Base-by-base conservation (phyloP, 768 basidiomycete genomes). In the Termitomyces sp. region DNA sequence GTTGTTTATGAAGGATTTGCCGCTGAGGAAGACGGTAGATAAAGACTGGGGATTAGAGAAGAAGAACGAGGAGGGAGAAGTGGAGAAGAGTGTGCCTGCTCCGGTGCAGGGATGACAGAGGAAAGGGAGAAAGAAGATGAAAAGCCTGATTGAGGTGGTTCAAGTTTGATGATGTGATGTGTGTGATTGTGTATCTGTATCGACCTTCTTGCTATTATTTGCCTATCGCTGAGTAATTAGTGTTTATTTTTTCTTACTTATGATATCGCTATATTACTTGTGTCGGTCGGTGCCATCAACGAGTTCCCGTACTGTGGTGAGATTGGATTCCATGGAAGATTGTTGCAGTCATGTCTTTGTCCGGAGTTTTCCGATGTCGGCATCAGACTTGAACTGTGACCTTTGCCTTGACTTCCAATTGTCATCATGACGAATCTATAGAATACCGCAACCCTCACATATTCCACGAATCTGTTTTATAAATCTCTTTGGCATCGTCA, bases 31-130 rank as follows among this genome's bases (percentile, higher is more conserved):
- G 23, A 52, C 51, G 1, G 46, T 52, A 23, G 56, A 57, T 52
- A 52, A 57, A n/a, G 33, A 52, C 15, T 57, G 56, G 56, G 51
- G 51, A 0, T 16, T 53, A 27, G 45, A 50, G 29, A 53, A 49
- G 47, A 39, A 47, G 16, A 11, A 40, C 11, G 22, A n/a, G 25
- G 15, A 35, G n/a, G 31, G 2, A 39, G 27, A 12, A 22, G 22
- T 9, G 43, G 11, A 45, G 43, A 23, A 45, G 18, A 13, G 40
- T 22, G 40, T 18, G 13, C 13, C 33, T 11, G 13, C 18, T 16
- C 3, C 39, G 3, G 20, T 7, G 29, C 44, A 45, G 27, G 29
- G 20, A 16, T 31, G n/a, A 18, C 7, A n/a, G 43, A 29, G 27
- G 11, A 41, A 23, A 31, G 7, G 42, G 42, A 25, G 7, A 25